Evolutionary conservation across 352 stramenopile species (phyloP).

Genomic region (Pythium oligandrum): DNA sequence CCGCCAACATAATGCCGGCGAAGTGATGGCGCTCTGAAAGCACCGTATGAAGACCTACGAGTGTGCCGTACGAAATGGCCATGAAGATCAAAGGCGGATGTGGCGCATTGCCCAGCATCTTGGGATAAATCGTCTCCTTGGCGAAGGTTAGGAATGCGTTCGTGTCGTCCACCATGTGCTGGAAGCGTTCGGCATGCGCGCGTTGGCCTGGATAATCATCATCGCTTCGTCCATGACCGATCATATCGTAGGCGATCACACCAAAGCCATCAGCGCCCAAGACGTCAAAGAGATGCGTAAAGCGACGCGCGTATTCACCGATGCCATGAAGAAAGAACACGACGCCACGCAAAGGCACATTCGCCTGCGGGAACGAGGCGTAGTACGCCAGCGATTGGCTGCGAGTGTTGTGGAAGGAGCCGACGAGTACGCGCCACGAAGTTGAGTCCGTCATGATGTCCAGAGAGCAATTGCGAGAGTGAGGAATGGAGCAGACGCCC

Average conservation of each 20-base stretch:
- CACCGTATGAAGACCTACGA: constrained; percentile 53
- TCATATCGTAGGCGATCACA: constrained; percentile 62
- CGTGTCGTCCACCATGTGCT: constrained; percentile 66
- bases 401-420: constrained; percentile 3
- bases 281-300: constrained; percentile 48
- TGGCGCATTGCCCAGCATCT: too few relatives aligned
- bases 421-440: constrained; percentile 3
- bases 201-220: constrained; percentile 13
- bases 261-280: constrained; percentile 38
- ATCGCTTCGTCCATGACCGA: constrained; percentile 56
- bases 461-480: too few relatives aligned
- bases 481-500: too few relatives aligned
- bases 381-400: constrained; percentile 10
- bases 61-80: constrained; percentile 61
- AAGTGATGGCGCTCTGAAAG: constrained; percentile 43
- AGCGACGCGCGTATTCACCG: constrained; percentile 36
- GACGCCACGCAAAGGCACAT: constrained; percentile 5
- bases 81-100: constrained; percentile 44
- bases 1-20: constrained; percentile 39
- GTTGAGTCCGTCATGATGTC: too few relatives aligned
- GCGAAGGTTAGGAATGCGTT: constrained; percentile 51
- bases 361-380: constrained; percentile 5
- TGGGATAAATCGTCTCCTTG: constrained; percentile 27
- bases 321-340: constrained; percentile 7
- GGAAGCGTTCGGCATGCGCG: constrained; percentile 44